Base-by-base conservation (phyloP, 495 filamentous ascomycete genomes). In the Viridothelium virens region DNA sequence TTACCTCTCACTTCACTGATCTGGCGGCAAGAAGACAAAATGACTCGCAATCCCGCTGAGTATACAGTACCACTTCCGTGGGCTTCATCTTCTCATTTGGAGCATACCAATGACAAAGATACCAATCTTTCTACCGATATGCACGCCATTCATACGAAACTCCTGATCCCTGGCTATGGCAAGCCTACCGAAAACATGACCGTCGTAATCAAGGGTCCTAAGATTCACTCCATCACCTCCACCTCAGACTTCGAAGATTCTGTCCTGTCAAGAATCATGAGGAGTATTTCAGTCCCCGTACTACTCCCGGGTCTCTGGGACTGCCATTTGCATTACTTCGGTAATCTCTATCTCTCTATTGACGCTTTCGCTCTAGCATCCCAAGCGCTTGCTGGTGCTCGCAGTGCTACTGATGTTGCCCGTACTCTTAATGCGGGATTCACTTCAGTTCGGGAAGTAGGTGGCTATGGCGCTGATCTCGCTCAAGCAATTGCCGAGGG, bases 291-390 rank as follows among this genome's bases (percentile, higher is more conserved):
- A 5, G 68, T 72, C 63, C 64, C 66, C 41, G 67, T 70, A 1
- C 62, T 72, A 3, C 69, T 72, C 56, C 70, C 70, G 6, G 70
- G 70, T 31, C 69, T 72, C 68, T 72, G 66, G 66, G 70, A 72
- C 47, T 70, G 68, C 61, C 70, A 72, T 63, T 36, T 66, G 12
- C 70, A 72, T 61, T 70, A 67, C 63, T 61, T 72, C 31, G 70
- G 65, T 18, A 47, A 64, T 1, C 44, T 56, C 14, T 25, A 33
- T 3, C 48, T 67, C 2, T 36, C 46, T 25, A 38, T 61, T 38
- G 66, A 68, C 2, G 65, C 44, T 25, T 37, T 66, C 12, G 68
- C 56, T 2, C 34, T 71, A 3, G 62, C 62, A 14, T 41, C 44
- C 11, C 66, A 36, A 31, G 38, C 63, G 14, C 46, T 56, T 11